Conservation (phyloP, 345 rosid species). For the Eucalyptus guilfoylei region DNA sequence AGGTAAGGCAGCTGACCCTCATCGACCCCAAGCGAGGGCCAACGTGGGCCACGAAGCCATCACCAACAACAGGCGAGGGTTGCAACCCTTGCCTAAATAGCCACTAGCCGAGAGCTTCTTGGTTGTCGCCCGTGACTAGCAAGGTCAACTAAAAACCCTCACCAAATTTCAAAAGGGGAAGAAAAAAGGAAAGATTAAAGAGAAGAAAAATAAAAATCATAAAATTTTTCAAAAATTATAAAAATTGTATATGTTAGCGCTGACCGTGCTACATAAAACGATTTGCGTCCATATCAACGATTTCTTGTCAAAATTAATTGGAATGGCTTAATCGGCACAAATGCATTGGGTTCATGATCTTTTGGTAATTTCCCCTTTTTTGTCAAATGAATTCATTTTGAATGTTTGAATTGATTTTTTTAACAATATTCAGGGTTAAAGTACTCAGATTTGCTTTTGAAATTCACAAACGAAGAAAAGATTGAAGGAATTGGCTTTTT, state of each 20-base stretch:
- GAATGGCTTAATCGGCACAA: not conserved
- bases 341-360: no score
- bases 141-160: not conserved
- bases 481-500: not conserved
- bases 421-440: not conserved
- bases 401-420: not conserved
- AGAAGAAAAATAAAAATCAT: no score
- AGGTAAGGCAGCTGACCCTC: not conserved
- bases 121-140: not conserved
- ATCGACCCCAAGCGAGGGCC: not conserved
- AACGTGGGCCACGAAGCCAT: not conserved
- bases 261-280: not conserved
- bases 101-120: not conserved
- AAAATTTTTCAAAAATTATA: no score
- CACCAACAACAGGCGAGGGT: not conserved
- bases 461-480: not conserved
- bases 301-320: no score
- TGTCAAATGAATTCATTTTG: not conserved
- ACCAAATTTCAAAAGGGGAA: not conserved
- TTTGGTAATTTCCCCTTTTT: not conserved
- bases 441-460: not conserved
- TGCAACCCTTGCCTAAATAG: not conserved
- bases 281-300: rapidly evolving
- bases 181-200: no score
- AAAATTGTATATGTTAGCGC: no score